A percentile compares a stretch with the other conserved stretches of the same genome.
Conservation (phyloP, 257 asterid genomes). For the Solanum sejunctum region DNA sequence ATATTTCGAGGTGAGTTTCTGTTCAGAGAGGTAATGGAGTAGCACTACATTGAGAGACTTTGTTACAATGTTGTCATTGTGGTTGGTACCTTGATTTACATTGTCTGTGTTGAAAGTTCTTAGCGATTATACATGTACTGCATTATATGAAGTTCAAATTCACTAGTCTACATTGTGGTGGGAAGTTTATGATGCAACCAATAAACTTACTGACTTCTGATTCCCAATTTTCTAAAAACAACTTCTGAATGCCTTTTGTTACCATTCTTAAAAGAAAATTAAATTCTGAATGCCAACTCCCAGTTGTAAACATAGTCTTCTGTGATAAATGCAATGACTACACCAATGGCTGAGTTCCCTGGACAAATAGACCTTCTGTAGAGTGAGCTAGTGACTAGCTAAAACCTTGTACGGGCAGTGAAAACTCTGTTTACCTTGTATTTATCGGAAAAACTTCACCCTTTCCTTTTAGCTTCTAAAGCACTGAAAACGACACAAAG, state of each 20-base stretch:
- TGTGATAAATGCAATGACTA: neutral
- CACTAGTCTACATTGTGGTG: neutral
- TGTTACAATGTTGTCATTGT: neutral
- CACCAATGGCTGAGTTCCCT: neutral
- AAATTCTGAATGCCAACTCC: neutral
- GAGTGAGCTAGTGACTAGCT: neutral
- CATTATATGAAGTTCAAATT: neutral
- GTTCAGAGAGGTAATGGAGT: neutral
- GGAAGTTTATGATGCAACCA: neutral
- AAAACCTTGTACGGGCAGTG: neutral
- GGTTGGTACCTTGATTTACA: neutral
- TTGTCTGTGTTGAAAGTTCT: neutral
- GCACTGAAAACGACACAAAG: neutral
- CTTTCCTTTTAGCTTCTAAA: neutral
- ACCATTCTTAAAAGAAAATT: neutral
- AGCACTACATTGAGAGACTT: neutral
- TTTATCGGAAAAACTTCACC: neutral
- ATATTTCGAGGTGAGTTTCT: constrained; percentile 70
- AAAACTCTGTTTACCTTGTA: neutral
- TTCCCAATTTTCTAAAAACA: neutral
- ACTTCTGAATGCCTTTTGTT: neutral
- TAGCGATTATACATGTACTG: neutral
- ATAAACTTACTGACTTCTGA: neutral
- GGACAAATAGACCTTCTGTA: neutral
- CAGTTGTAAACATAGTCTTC: neutral